Conservation (phyloP, 83 land plant genomes). For the Thuja plicata region DNA sequence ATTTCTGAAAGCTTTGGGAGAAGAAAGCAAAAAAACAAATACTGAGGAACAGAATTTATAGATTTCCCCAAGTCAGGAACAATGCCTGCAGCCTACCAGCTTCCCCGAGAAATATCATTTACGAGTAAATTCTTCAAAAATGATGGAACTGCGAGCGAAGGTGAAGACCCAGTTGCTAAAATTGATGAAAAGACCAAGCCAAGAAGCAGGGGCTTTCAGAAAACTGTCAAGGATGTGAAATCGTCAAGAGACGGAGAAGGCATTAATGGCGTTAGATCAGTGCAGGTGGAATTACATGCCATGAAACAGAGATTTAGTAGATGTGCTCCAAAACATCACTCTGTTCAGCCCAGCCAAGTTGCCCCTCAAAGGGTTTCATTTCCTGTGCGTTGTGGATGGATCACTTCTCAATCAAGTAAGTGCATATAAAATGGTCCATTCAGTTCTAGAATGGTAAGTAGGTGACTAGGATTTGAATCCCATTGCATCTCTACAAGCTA, state of each 20-base stretch:
- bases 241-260: background rate
- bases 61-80: background rate
- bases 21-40: no score
- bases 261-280: background rate
- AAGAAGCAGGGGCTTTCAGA: background rate
- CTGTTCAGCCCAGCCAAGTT: slow-evolving; percentile 2
- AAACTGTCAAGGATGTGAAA: background rate
- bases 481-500: no score
- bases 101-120: background rate
- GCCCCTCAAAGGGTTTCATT: background rate
- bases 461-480: no score
- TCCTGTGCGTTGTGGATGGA: slow-evolving; percentile 20
- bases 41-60: background rate
- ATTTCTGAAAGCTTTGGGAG: background rate
- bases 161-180: background rate
- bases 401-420: slow-evolving; percentile 21
- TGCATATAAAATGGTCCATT: no score
- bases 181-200: background rate
- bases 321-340: background rate
- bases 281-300: background rate
- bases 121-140: background rate
- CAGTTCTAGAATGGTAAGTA: no score
- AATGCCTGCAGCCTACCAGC: background rate
- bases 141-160: background rate
- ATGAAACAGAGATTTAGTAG: background rate